These are phyloP conservation scores for Aspergillus sergii DNA, from an alignment of 2,329 filamentous ascomycete species.

Conservation along the genomic window DNA sequence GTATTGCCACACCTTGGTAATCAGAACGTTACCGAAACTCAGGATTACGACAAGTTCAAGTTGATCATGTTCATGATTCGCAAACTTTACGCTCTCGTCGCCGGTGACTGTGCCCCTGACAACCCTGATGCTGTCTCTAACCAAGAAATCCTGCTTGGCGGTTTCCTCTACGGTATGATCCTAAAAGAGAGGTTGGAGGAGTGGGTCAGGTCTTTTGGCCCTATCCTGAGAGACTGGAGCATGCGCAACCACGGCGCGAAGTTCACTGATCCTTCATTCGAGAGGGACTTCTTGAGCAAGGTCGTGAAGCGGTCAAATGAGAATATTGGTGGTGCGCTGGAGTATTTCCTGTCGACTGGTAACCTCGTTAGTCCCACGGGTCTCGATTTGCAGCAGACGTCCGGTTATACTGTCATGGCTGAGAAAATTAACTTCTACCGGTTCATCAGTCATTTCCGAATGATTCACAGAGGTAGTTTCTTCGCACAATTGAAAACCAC, in stretches of 20 bases:
- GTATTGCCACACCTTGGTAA: constrained; percentile 91
- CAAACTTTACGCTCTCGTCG: constrained; percentile 90
- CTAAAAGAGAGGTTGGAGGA: constrained; percentile 94
- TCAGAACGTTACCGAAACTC: constrained; percentile 76
- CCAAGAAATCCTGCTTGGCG: constrained; percentile 90
- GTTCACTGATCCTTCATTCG: constrained; percentile 77
- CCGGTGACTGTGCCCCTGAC: constrained; percentile 88
- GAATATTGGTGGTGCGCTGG: constrained; percentile 81
- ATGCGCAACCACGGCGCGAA: constrained; percentile 53
- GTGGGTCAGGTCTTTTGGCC: constrained; percentile 70
- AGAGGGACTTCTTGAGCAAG: constrained; percentile 74
- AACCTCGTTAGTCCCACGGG: constrained; percentile 90
- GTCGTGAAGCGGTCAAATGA: constrained; percentile 83
- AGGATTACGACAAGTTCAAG: constrained; percentile 90
- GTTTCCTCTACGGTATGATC: constrained; percentile 92
- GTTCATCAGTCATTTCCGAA: constrained; percentile 98
- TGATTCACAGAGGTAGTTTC: constrained; percentile 98
- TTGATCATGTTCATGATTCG: constrained; percentile 94
- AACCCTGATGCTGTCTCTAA: constrained; percentile 97
- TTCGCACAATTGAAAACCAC: constrained; percentile 98
- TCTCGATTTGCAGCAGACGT: constrained; percentile 89
- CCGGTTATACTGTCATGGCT: constrained; percentile 93
- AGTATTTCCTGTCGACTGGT: constrained; percentile 96
- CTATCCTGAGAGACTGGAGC: constrained; percentile 57
- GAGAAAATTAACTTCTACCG: constrained; percentile 99